Base-by-base conservation (phyloP, 768 basidiomycete species). In the Suillus americanus region DNA sequence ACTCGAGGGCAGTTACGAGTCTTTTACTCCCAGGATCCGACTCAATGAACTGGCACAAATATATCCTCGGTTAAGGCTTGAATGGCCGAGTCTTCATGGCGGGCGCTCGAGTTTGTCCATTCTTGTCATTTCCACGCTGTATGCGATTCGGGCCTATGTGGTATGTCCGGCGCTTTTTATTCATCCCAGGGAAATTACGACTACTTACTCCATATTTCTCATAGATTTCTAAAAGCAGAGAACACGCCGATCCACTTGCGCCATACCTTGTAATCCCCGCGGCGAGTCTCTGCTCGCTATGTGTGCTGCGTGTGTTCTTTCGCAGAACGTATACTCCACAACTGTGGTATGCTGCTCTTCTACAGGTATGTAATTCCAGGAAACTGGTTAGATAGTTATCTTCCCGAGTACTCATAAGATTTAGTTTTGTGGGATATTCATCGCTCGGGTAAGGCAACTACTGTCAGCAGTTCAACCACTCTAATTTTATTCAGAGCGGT, bases 291-390 rank as follows among this genome's bases (percentile, higher is more conserved):
- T 64, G 67, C 54, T 70, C 71, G 14, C 62, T 76, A 20, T 20
- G 65, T 23, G 33, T 71, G 23, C 56, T 72, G 51, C 66, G 66
- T 57, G 25, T 68, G 20, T 59, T 75, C 46, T 62, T 66, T 2
- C 70, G 68, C 50, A 68, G 69, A 62, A 60, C 59, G 9, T 65
- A 73, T 54, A 62, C 72, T 41, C 60, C 68, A 16, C 33, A 67
- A 8, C 69, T 74, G 46, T 80, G 73, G 73, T 74, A 81, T 54
- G 71, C 71, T 43, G 62, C 68, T 23, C 45, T 73, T 35, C 71
- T 80, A 12, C 79, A 79, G 68, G 81, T 81, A 68, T 41, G 28
- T 25, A 28, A 40, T 50, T 45, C 8, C 20, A 10, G 40, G 28
- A 59, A 41, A 20, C 25, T 18, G 18, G 16, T 40, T 20, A 59